Evolutionary conservation across 2,329 filamentous ascomycete species (phyloP).

Genomic region (Sarocladium oryzae): DNA sequence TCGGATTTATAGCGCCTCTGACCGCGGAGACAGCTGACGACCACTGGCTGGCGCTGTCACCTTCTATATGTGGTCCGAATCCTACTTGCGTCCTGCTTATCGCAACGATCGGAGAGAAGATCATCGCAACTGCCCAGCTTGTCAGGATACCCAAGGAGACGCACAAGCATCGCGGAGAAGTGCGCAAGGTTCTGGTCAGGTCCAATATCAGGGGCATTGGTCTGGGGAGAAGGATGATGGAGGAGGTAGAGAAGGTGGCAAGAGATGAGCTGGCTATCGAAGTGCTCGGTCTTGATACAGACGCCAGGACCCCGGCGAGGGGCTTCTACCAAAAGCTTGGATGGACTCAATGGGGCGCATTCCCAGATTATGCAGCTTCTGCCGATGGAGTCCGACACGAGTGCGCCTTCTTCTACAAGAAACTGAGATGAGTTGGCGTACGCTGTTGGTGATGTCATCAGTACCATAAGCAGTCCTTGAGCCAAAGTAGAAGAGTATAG

Average conservation of each 20-base stretch:
- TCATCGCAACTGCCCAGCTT: constrained; percentile 19
- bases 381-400: constrained; percentile 16
- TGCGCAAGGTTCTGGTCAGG: constrained; percentile 22
- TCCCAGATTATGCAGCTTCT: constrained; percentile 18
- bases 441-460: too few species aligned
- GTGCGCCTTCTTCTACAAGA: constrained; percentile 18
- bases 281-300: constrained; percentile 21
- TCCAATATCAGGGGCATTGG: constrained; percentile 16
- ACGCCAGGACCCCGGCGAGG: constrained; percentile 18
- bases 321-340: constrained; percentile 18
- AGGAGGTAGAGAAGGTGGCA: constrained; percentile 17
- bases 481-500: too few species aligned
- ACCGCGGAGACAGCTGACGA: constrained; percentile 15
- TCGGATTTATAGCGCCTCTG: constrained; percentile 22
- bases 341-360: constrained; percentile 22
- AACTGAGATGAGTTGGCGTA: neutral
- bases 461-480: too few species aligned
- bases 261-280: constrained; percentile 13
- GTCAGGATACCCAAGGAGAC: constrained; percentile 18
- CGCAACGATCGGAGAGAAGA: constrained; percentile 1
- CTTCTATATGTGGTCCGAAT: neutral
- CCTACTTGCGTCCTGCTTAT: constrained; percentile 11
- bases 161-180: constrained; percentile 20
- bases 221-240: constrained; percentile 18
- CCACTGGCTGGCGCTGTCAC: constrained; percentile 15